phyloP scores from a whole-genome alignment of 2,329 filamentous ascomycete genomes.

The Fusarium tjaetaba region DNA sequence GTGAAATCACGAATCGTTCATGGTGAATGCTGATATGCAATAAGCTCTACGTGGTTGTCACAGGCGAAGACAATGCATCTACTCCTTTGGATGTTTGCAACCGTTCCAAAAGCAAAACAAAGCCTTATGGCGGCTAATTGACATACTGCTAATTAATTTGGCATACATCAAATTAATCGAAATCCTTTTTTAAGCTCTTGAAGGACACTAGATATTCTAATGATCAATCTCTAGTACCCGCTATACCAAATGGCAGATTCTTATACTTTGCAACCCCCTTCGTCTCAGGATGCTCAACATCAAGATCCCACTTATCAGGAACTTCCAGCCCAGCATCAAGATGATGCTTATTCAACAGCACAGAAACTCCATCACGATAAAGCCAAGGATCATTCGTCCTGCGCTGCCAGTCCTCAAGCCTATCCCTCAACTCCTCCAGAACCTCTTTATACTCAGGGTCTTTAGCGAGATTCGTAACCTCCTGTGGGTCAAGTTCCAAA shows the following conservation, averaged over 20 bases:
- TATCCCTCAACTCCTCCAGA: background rate
- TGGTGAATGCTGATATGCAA: rapidly evolving
- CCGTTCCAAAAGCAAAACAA: too few relatives aligned
- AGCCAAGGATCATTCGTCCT: background rate
- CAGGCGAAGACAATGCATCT: background rate
- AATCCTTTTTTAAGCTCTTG: background rate
- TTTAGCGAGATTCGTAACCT: conserved; percentile 54
- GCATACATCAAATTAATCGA: rapidly evolving
- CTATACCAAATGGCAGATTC: background rate
- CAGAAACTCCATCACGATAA: background rate
- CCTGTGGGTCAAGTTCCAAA: conserved; percentile 54
- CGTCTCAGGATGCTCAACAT: background rate
- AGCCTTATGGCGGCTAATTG: rapidly evolving
- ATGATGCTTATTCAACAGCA: background rate
- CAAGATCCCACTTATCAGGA: background rate
- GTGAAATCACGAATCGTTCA: rapidly evolving
- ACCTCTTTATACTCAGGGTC: background rate
- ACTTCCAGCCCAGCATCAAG: background rate
- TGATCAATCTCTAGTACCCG: background rate
- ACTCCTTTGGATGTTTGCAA: background rate
- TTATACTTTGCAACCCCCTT: background rate
- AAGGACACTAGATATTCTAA: rapidly evolving
- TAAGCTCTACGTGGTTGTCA: rapidly evolving
- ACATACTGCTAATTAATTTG: background rate
- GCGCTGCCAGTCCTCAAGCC: background rate